phyloP scores from a whole-genome alignment of 176 grass and related monocot species.

The Echinochloa phyllopogon region DNA sequence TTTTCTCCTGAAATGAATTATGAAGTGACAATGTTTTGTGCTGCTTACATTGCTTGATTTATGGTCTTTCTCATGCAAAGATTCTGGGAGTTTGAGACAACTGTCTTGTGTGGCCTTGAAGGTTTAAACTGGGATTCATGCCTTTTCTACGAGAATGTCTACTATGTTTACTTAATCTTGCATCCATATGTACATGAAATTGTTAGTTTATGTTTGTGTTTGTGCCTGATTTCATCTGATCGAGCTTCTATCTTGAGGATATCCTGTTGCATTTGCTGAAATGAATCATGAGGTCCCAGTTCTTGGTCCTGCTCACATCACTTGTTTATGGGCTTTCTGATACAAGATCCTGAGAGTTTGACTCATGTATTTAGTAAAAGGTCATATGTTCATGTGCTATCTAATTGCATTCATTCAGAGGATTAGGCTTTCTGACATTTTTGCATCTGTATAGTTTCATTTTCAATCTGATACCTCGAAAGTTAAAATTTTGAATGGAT shows the following conservation, averaged over 20 bases:
- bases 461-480: not conserved
- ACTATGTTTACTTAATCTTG: not conserved
- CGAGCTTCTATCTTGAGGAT: not conserved
- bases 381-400: not conserved
- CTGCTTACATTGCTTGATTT: not conserved
- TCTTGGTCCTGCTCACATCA: not conserved
- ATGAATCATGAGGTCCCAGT: not conserved
- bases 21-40: not conserved
- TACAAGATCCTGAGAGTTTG: not conserved
- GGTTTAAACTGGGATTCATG: constrained; percentile 22
- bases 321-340: not conserved
- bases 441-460: not conserved
- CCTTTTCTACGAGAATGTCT: not conserved
- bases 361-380: not conserved
- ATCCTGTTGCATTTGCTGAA: not conserved
- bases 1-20: not conserved
- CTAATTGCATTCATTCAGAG: not conserved
- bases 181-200: not conserved
- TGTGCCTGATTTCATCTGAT: not conserved
- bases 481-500: not conserved
- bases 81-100: not conserved
- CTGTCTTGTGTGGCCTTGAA: constrained; percentile 29
- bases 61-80: not conserved
- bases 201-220: not conserved
- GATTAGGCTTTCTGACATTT: not conserved